Evolutionary conservation across 108 stramenopile species (phyloP), one percentile per base, ranked within the genome.

Genomic region (Pseudonitzschia delicatissima): DNA sequence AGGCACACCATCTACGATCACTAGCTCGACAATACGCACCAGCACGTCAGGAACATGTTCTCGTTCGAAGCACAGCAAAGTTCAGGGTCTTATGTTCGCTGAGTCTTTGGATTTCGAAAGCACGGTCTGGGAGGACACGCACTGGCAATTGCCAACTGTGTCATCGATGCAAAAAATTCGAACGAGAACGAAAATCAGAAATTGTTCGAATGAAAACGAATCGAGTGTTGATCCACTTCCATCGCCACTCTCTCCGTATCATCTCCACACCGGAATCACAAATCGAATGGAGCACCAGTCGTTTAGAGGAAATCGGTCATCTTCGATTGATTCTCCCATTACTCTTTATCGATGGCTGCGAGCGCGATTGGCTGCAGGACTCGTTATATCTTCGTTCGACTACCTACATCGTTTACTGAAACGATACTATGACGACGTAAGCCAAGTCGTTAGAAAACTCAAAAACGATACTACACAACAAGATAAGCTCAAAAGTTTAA

Each of bases 291-390:
- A n/a, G n/a, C n/a, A n/a, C n/a, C n/a, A n/a, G n/a, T n/a, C n/a
- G n/a, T n/a, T n/a, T n/a, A n/a, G n/a, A n/a, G n/a, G n/a, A n/a
- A n/a, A n/a, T 23, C 47, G 2, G 53, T 17, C 32, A 33, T 33
- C 53, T 32, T 55, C 53, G 28, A 12, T 9, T n/a, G 33, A 33
- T 61, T 61, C 39, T 28, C 39, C 60, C 2, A 39, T 26, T 18
- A 42, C 20, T 26, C 39, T 61, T 26, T 61, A 61, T 36, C 60
- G 60, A 8, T 61, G 36, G 36, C 20, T 61, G 9, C 60, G 60
- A 27, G 18, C 21, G 28, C 60, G 60, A 21, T 40, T 61, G 28
- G 39, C 36, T 3, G 60, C 60, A 12, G 60, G 60, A 5, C 36
- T 61, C 3, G 21, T 61, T 37, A 11, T 15, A 12, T 61, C 60